Evolutionary conservation across 129 eudicot species (phyloP).

Genomic region (Artemisia argyi): DNA sequence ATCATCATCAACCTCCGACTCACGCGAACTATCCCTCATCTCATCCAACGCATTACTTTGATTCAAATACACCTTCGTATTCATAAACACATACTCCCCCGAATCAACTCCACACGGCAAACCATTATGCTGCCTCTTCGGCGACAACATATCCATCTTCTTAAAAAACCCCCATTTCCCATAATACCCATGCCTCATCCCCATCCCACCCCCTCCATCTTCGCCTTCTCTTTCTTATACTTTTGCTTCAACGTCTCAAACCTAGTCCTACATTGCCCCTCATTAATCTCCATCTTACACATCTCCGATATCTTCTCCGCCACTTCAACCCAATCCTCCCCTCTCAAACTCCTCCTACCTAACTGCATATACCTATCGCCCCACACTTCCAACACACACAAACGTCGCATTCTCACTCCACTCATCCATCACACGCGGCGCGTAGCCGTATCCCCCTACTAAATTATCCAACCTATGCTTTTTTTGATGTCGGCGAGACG

Average conservation of each 20-base stretch:
- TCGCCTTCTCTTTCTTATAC: constrained; percentile 80
- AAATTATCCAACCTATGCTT: not conserved
- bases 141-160: constrained; percentile 76
- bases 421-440: constrained; percentile 37
- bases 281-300: constrained; percentile 55
- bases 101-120: constrained; percentile 93
- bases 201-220: constrained; percentile 48
- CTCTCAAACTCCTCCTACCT: constrained; percentile 79
- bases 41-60: constrained; percentile 85
- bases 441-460: constrained; percentile 47
- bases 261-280: constrained; percentile 63
- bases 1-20: constrained; percentile 60
- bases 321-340: constrained; percentile 85
- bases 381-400: constrained; percentile 77
- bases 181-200: constrained; percentile 41
- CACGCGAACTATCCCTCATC: constrained; percentile 88
- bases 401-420: constrained; percentile 76
- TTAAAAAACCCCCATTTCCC: constrained; percentile 65
- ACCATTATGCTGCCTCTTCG: constrained; percentile 57
- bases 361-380: constrained; percentile 74
- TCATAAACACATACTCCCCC: constrained; percentile 95
- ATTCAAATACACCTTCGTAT: constrained; percentile 69
- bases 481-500: too few relatives aligned
- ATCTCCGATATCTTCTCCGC: constrained; percentile 71
- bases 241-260: constrained; percentile 72